Base-by-base conservation (phyloP, 2,329 filamentous ascomycete species). In the Magnaporthiopsis rhizophila region DNA sequence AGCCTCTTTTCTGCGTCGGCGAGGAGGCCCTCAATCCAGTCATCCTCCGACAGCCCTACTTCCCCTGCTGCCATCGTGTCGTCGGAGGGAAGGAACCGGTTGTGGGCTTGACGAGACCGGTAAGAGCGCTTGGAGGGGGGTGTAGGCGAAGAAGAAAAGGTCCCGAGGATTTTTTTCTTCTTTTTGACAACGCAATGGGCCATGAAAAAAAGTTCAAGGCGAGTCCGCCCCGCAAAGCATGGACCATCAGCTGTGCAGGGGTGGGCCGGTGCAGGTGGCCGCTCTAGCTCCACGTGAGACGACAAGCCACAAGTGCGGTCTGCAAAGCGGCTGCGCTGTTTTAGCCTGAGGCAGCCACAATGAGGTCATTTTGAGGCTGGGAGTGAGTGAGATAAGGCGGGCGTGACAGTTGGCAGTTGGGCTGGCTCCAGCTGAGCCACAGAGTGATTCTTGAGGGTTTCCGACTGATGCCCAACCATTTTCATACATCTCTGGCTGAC, bases 1-100 rank as follows among this genome's bases (percentile, higher is more conserved):
- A 79, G 72, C 30, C 76, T 74, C 64, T 71, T 69, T 66, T 78
- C 76, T 4, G 77, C 77, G 68, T 79, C 73, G 28, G 69, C 67
- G n/a, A 79, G 72, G 38, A 79, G 71, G 50, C 68, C 65, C 63
- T 76, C 73, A 64, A 79, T 76, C 53, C 57, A 58, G 68, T 76
- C 71, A 58, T 71, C 71, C 65, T 77, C 75, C 8, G 74, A 73
- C 66, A 74, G 69, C 63, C 69, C 70, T 57, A 68, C 59, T 24
- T 65, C 64, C 38, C 62, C 65, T 59, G 67, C 65, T 28, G 69
- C 68, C 72, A 74, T 74, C 38, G 56, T 68, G 50, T 38, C 36
- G 36, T 38, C 13, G 13, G 36, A 18, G 36, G 36, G 36, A 18
- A 13, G 36, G 36, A 13, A 18, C 36, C 36, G 26, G 32, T 21